Conservation (phyloP, 2,329 filamentous ascomycete genomes). For the Ciborinia camelliae region DNA sequence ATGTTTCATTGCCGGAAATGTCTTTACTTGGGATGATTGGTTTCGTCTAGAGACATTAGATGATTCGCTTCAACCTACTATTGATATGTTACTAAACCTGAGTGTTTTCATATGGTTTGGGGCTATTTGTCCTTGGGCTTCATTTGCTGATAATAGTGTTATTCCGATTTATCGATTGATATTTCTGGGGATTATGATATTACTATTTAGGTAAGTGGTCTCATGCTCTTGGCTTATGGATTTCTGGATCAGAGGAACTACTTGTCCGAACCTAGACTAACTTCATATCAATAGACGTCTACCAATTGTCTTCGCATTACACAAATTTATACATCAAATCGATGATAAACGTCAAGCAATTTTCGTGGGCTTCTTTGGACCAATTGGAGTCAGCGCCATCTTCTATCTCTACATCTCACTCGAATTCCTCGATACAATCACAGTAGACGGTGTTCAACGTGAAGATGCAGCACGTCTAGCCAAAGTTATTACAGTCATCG, state of each 20-base stretch:
- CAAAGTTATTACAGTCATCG: constrained; percentile 66
- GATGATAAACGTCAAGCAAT: constrained; percentile 69
- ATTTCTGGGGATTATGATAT: constrained; percentile 68
- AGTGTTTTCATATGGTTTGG: constrained; percentile 89
- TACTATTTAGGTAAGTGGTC: constrained; percentile 58
- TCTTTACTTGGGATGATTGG: constrained; percentile 92
- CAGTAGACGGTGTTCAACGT: constrained; percentile 57
- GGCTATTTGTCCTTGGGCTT: constrained; percentile 75
- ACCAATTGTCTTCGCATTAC: constrained; percentile 70
- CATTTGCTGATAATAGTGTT: constrained; percentile 63
- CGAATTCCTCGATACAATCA: constrained; percentile 65
- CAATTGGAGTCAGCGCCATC: constrained; percentile 84
- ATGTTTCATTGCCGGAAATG: constrained; percentile 88
- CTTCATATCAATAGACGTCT: constrained; percentile 48
- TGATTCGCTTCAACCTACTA: constrained; percentile 88
- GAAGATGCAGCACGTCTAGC: constrained; percentile 62
- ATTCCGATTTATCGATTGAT: constrained; percentile 73
- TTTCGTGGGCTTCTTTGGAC: constrained; percentile 91
- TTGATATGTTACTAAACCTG: constrained; percentile 86
- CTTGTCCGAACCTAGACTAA: not conserved
- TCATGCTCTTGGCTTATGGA: not conserved
- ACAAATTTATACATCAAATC: constrained; percentile 76
- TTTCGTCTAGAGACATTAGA: constrained; percentile 86
- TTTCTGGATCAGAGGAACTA: constrained; percentile 4
- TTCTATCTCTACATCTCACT: constrained; percentile 83